Evolutionary conservation across 345 rosid species (phyloP).

Genomic region (Populus pruinosa): DNA sequence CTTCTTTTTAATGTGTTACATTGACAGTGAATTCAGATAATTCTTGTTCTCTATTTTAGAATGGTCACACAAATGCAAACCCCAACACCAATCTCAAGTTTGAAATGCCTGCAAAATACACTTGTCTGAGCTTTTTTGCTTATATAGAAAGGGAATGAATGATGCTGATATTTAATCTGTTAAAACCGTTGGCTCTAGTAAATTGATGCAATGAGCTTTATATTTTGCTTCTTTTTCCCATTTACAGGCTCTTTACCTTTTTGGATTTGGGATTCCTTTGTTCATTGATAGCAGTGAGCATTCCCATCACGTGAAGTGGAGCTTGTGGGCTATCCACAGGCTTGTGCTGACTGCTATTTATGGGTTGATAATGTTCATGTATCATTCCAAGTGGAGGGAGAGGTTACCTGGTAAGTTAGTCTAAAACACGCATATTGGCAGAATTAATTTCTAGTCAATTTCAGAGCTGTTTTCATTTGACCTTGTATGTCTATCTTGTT

Average conservation of each 20-base stretch:
- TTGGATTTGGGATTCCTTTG: slow-evolving; percentile 75
- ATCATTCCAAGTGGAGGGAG: slow-evolving; percentile 85
- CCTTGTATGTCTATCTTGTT: background rate
- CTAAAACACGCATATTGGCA: background rate
- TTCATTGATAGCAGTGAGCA: slow-evolving; percentile 55
- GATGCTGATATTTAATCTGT: background rate
- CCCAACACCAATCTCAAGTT: background rate
- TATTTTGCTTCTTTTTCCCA: background rate
- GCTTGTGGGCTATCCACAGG: slow-evolving; percentile 73
- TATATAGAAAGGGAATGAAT: background rate
- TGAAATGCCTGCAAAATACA: background rate
- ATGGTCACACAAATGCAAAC: background rate
- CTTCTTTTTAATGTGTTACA: background rate
- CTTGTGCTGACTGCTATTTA: slow-evolving; percentile 74
- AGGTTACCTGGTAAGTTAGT: slow-evolving; percentile 62
- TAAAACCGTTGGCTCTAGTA: background rate
- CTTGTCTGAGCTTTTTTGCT: background rate
- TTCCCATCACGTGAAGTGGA: slow-evolving; percentile 63
- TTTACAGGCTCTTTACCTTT: slow-evolving; percentile 65
- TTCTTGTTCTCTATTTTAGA: background rate
- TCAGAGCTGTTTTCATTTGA: background rate
- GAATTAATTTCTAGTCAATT: background rate
- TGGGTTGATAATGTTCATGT: slow-evolving; percentile 63
- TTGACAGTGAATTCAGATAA: background rate
- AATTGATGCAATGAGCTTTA: background rate